Conservation (phyloP, 2,329 filamentous ascomycete genomes). For the Cladosporium sp. region DNA sequence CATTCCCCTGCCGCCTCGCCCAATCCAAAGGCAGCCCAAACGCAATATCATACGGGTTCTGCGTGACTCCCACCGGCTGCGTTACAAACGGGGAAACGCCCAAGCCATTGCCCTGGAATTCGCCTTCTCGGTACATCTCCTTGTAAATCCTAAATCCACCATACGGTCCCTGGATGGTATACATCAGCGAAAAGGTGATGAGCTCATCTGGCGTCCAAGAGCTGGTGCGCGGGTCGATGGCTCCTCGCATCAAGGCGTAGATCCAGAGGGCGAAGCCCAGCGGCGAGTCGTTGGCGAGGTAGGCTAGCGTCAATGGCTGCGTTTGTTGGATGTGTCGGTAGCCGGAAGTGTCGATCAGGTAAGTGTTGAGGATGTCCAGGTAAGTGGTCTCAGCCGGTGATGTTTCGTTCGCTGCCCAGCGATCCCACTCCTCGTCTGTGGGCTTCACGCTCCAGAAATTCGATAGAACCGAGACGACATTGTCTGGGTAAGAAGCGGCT, state of each 20-base stretch:
- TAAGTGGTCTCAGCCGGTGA: background rate
- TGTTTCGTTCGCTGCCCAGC: background rate
- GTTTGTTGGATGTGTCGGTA: background rate
- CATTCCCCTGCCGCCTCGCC: constrained; percentile 49
- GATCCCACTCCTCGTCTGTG: background rate
- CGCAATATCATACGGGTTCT: constrained; percentile 4
- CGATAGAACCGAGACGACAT: background rate
- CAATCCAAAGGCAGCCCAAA: constrained; percentile 49
- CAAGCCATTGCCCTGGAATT: constrained; percentile 6
- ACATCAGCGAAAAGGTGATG: constrained; percentile 12
- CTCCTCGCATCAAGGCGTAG: constrained; percentile 49
- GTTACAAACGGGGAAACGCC: constrained; percentile 17
- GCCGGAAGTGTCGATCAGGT: background rate
- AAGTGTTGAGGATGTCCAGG: background rate
- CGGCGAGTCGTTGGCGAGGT: constrained; percentile 63
- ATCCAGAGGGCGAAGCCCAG: constrained; percentile 69
- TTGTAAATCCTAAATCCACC: constrained; percentile 73
- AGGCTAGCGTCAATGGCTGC: constrained; percentile 62
- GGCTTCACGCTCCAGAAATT: constrained; percentile 5
- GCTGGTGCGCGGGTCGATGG: background rate
- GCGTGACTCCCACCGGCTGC: constrained; percentile 36
- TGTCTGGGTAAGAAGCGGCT: background rate
- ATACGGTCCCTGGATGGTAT: constrained; percentile 12
- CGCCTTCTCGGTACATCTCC: constrained; percentile 41
- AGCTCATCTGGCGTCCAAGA: background rate